Base-by-base conservation (phyloP, 305 asterid species). In the Stenogyne calaminthoides region DNA sequence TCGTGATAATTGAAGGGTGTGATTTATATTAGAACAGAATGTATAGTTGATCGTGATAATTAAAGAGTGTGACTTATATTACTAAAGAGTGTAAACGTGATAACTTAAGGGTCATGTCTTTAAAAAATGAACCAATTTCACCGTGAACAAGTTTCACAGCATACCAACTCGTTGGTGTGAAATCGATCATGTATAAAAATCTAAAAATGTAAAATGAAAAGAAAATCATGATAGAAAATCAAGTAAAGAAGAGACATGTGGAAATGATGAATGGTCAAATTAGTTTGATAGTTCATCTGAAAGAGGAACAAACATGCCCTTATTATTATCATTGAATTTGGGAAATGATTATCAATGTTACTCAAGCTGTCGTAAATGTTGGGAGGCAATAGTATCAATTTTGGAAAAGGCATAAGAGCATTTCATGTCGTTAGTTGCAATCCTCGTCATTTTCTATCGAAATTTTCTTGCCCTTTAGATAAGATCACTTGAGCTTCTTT, bases 301-400 rank as follows among this genome's bases (percentile, higher is more conserved):
- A 49, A 37, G 64, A 68, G 77, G 69, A 70, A 58, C 77, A 79
- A 74, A 56, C 51, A 76, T 73, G 84, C 77, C 71, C 64, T 61
- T 49, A 42, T 20, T 29, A 47, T 32, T 46, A 74, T 77, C 71
- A 77, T 71, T 69, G 76, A 75, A 71, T 61, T 71, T 74, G 78
- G 62, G 44, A 77, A 74, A 76, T 77, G 54, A 81, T 81, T 67
- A 81, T 75, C 59, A 52, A 46, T 67, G 22, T 81, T 67, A 81
- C 80, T 70, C 63, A 76, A 71, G 85, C 71, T 81, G 82, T 81
- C 78, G 47, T 68, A 73, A 82, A 66, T 70, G 78, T 74, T 62
- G 76, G 84, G 76, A 72, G 80, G 56, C 84, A 80, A 71, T 76
- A 40, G 27, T 59, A 52, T 40, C 81, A 72, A 16, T 16, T 42